Evolutionary conservation across 2,329 filamentous ascomycete genomes (phyloP).

Genomic region (Apiospora sp.): DNA sequence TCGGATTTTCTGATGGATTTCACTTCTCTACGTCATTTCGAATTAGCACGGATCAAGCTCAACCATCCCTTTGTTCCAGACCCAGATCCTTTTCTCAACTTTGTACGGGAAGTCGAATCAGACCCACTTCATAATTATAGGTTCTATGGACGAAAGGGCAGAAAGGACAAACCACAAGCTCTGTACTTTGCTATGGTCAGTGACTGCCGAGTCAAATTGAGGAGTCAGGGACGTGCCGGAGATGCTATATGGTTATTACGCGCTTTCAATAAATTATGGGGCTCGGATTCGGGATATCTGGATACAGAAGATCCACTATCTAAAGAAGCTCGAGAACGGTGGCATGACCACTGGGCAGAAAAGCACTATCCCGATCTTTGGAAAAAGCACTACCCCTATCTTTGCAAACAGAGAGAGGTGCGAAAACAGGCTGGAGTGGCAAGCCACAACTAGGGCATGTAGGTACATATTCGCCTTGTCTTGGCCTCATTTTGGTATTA

Average conservation of each 20-base stretch:
- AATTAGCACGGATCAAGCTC: not conserved
- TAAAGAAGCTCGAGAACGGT: not conserved
- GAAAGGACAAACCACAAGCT: no score
- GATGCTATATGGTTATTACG: not conserved
- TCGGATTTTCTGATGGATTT: not conserved
- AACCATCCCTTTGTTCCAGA: not conserved
- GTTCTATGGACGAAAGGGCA: not conserved
- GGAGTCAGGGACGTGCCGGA: not conserved
- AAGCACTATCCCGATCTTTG: not conserved
- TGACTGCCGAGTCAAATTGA: accelerated
- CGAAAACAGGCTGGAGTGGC: no score
- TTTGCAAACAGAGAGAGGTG: not conserved
- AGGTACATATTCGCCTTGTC: not conserved
- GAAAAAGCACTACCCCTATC: not conserved
- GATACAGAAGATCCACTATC: not conserved
- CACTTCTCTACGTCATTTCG: not conserved
- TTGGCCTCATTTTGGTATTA: not conserved
- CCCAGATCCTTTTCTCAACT: not conserved
- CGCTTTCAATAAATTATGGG: not conserved
- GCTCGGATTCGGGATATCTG: not conserved
- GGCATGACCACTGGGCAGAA: not conserved
- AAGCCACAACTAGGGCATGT: not conserved
- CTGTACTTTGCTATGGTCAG: not conserved
- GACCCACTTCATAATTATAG: not conserved
- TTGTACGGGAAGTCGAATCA: not conserved